Percentiles rank a stretch among this genome's conserved stretches.
Conservation (phyloP, 2,329 filamentous ascomycete genomes). For the Epichloe gansuensis region DNA sequence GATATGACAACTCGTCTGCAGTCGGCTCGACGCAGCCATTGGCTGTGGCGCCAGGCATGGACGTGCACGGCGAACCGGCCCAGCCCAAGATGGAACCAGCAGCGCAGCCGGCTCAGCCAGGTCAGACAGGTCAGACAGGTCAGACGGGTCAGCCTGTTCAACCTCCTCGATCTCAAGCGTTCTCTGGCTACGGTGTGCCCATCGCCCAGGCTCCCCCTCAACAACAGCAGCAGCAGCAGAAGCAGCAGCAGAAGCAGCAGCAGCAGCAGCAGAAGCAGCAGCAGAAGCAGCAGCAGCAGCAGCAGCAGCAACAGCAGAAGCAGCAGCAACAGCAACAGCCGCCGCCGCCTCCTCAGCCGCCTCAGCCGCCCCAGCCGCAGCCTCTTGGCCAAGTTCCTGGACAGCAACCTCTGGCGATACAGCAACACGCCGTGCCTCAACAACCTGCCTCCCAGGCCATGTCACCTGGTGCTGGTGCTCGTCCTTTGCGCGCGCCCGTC, state of each 20-base stretch:
- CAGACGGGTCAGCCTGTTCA: constrained; percentile 7
- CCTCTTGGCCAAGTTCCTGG: constrained; percentile 1
- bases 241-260: constrained; percentile 5
- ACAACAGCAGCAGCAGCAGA: constrained; percentile 12
- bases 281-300: constrained; percentile 10
- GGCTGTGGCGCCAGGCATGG: constrained; percentile 32
- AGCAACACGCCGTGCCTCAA: constrained; percentile 26
- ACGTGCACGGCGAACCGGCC: constrained; percentile 32
- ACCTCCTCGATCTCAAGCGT: constrained; percentile 23
- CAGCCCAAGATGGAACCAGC: constrained; percentile 32
- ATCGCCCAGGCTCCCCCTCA: constrained; percentile 28
- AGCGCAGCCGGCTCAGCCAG: constrained; percentile 8
- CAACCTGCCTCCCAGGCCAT: constrained; percentile 29
- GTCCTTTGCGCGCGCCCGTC: constrained; percentile 30
- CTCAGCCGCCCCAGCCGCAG: not conserved
- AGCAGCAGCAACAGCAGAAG: constrained; percentile 13
- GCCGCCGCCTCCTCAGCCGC: constrained; percentile 17
- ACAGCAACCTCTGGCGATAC: constrained; percentile 19
- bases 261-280: constrained; percentile 16
- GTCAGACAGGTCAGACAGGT: not conserved
- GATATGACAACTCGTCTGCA: constrained; percentile 30
- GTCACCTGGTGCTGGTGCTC: constrained; percentile 28
- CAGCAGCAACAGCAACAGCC: constrained; percentile 14
- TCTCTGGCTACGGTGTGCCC: constrained; percentile 31
- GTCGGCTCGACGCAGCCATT: constrained; percentile 25